phyloP scores from a whole-genome alignment of 1,284 basidiomycete species.

The Apiotrichum gamsii region DNA sequence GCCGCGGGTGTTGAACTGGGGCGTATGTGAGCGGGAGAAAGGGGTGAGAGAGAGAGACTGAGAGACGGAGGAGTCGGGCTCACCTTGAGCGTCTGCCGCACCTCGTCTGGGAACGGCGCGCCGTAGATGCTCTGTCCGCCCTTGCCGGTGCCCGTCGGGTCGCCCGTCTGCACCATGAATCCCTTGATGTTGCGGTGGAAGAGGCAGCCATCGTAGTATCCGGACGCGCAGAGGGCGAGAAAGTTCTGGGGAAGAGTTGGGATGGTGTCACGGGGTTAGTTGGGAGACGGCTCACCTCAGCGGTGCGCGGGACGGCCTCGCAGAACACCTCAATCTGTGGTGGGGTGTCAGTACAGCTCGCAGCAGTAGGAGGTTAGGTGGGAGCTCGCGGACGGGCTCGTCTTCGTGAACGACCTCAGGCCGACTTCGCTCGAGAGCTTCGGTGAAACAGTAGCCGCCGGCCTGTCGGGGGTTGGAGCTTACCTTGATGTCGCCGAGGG shows the following conservation, averaged over 20 bases:
- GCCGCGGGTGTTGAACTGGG: conserved; percentile 86
- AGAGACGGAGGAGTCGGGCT: too few relatives aligned
- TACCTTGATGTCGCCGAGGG: conserved; percentile 91
- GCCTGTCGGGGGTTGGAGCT: conserved; percentile 7
- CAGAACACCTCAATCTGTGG: conserved; percentile 90
- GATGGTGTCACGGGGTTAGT: too few relatives aligned
- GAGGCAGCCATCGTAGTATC: conserved; percentile 75
- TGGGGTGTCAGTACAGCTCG: conserved; percentile 7
- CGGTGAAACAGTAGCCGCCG: not conserved
- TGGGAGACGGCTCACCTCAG: conserved; percentile 59
- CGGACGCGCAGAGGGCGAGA: conserved; percentile 82
- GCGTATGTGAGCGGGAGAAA: too few relatives aligned
- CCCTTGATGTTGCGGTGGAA: conserved; percentile 89
- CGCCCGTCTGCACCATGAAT: conserved; percentile 91
- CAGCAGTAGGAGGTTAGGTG: not conserved
- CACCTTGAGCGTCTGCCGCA: conserved; percentile 85
- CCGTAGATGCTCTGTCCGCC: conserved; percentile 56
- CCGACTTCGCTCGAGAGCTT: not conserved
- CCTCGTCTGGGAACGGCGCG: conserved; percentile 78
- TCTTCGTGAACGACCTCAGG: not conserved
- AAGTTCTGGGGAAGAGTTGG: conserved; percentile 85
- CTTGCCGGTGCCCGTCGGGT: conserved; percentile 63
- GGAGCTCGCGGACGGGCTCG: too few relatives aligned
- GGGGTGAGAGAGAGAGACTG: too few relatives aligned
- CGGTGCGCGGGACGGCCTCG: conserved; percentile 86